Conservation (phyloP, 306 rosid genomes). For the Spatholobus suberectus region DNA sequence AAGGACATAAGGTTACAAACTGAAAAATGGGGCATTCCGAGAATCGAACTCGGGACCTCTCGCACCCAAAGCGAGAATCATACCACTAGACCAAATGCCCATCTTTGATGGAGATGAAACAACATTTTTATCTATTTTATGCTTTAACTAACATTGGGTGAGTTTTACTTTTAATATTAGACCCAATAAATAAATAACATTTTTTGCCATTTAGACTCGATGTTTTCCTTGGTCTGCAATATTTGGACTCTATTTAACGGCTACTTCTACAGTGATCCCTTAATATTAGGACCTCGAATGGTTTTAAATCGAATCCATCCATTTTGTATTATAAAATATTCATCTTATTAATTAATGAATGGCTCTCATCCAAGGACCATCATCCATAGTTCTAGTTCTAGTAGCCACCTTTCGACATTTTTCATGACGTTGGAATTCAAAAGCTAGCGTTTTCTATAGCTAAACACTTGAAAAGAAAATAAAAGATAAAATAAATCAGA, state of each 20-base stretch:
- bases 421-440: neutral
- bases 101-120: neutral
- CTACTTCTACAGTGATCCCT: neutral
- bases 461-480: too few species aligned
- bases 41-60: constrained; percentile 51
- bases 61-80: constrained; percentile 51
- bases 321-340: too few species aligned
- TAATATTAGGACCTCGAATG: too few species aligned
- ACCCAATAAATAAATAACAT: too few species aligned
- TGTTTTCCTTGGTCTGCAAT: neutral
- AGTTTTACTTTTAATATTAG: too few species aligned
- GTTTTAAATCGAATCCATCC: too few species aligned
- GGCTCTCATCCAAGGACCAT: neutral
- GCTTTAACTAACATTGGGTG: too few species aligned
- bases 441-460: neutral
- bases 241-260: neutral
- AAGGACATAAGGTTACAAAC: too few species aligned
- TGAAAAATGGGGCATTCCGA: constrained; percentile 33
- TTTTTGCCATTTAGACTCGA: neutral
- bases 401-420: neutral
- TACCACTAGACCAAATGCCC: constrained; percentile 54
- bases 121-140: too few species aligned
- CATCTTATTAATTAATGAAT: too few species aligned
- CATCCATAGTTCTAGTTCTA: too few species aligned
- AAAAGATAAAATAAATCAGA: neutral